phyloP scores from a whole-genome alignment of 2,329 filamentous ascomycete genomes.

The Ceratocystis papillata region DNA sequence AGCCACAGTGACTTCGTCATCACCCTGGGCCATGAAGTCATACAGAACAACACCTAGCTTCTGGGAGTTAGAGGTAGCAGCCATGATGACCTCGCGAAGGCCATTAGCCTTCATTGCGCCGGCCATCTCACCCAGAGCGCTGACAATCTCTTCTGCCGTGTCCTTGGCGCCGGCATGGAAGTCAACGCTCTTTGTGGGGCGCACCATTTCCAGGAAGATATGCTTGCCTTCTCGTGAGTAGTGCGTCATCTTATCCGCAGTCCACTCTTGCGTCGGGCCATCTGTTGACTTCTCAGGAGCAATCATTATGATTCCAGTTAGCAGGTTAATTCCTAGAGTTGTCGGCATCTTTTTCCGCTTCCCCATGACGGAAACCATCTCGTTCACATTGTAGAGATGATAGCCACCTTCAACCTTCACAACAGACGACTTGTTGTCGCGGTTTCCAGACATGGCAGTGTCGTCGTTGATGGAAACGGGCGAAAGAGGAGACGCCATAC shows the following conservation, averaged over 20 bases:
- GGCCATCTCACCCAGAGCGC: conserved; percentile 75
- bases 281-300: conserved; percentile 75
- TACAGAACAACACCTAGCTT: conserved; percentile 84
- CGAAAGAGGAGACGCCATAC: conserved; percentile 18
- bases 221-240: conserved; percentile 98
- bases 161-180: conserved; percentile 97
- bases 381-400: conserved; percentile 92
- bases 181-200: conserved; percentile 88
- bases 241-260: conserved; percentile 87
- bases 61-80: conserved; percentile 55
- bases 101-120: conserved; percentile 76
- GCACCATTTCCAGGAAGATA: conserved; percentile 85
- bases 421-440: conserved; percentile 35
- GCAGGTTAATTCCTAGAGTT: conserved; percentile 86
- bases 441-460: conserved; percentile 38
- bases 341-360: conserved; percentile 98
- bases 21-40: conserved; percentile 91
- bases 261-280: conserved; percentile 83
- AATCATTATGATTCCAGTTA: conserved; percentile 80
- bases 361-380: conserved; percentile 94
- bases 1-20: conserved; percentile 89
- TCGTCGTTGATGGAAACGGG: conserved; percentile 35
- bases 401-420: conserved; percentile 47
- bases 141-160: conserved; percentile 86
- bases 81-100: conserved; percentile 73